These are phyloP conservation scores for Penicillium occitanis DNA, from an alignment of 2,329 filamentous ascomycete species.

Conservation along the genomic window DNA sequence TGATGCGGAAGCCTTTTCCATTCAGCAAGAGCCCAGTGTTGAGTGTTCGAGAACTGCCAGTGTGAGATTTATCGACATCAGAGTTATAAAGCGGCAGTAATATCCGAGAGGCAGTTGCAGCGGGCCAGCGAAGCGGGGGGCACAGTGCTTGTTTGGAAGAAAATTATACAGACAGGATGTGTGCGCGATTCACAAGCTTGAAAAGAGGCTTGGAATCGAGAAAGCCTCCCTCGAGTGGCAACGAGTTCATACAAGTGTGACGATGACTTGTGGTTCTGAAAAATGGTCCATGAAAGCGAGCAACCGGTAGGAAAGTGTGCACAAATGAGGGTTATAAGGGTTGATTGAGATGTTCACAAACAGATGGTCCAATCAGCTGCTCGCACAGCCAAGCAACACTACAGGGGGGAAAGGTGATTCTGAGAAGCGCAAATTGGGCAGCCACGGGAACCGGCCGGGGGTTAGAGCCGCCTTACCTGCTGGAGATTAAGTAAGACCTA, in stretches of 20 bases:
- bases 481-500: constrained; percentile 3
- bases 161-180: not conserved
- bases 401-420: constrained; percentile 2
- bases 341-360: constrained; percentile 9
- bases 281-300: not conserved
- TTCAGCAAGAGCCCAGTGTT: not conserved
- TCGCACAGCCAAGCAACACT: constrained; percentile 10
- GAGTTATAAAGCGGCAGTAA: constrained; percentile 1
- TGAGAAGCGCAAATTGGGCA: constrained; percentile 11
- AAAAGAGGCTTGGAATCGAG: not conserved
- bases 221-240: not conserved
- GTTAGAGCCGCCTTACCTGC: constrained; percentile 11
- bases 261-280: not conserved
- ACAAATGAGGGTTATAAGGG: constrained; percentile 8
- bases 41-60: not conserved
- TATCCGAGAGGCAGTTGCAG: constrained; percentile 9
- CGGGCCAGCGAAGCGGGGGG: constrained; percentile 15
- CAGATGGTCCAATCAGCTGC: constrained; percentile 13
- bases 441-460: constrained; percentile 9
- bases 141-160: not conserved
- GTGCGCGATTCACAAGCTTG: not conserved
- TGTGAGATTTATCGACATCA: not conserved
- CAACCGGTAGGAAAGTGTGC: not conserved
- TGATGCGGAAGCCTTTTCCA: not conserved
- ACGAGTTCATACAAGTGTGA: not conserved